These are phyloP conservation scores for Sporisorium exsertum DNA, from an alignment of 1,284 basidiomycete genomes.

Conservation along the genomic window DNA sequence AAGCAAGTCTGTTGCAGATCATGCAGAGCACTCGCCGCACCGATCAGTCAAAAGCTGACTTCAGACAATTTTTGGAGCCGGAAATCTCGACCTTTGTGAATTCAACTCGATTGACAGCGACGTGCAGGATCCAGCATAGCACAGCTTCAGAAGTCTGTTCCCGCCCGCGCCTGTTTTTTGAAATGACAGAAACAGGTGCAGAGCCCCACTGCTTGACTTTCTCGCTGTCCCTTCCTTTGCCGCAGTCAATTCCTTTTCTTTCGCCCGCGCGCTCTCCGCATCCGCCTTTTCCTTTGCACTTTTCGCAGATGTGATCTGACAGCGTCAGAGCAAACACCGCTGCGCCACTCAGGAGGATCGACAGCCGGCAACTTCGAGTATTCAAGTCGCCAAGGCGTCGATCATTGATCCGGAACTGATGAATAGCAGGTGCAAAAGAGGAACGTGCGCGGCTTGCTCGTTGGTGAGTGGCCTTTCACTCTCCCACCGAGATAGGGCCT, in stretches of 20 bases:
- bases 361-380: neutral
- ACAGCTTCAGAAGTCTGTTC: neutral
- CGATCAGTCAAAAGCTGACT: neutral
- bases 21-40: neutral
- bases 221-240: neutral
- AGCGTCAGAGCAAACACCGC: neutral
- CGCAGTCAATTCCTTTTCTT: neutral
- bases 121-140: neutral
- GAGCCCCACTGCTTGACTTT: neutral
- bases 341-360: neutral
- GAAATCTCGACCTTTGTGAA: neutral
- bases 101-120: neutral
- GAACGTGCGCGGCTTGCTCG: conserved; percentile 14
- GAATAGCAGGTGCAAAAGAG: neutral
- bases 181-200: neutral
- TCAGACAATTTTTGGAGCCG: neutral
- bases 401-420: neutral
- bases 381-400: neutral
- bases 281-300: neutral
- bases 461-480: no score
- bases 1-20: neutral
- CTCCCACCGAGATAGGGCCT: neutral
- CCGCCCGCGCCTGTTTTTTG: neutral
- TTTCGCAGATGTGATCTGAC: neutral
- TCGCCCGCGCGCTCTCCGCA: neutral